A percentile compares a stretch with the other conserved stretches of the same genome.
phyloP scores from a whole-genome alignment of 225 moss, liverwort and hornwort genomes.

The Pleurozium schreberi region DNA sequence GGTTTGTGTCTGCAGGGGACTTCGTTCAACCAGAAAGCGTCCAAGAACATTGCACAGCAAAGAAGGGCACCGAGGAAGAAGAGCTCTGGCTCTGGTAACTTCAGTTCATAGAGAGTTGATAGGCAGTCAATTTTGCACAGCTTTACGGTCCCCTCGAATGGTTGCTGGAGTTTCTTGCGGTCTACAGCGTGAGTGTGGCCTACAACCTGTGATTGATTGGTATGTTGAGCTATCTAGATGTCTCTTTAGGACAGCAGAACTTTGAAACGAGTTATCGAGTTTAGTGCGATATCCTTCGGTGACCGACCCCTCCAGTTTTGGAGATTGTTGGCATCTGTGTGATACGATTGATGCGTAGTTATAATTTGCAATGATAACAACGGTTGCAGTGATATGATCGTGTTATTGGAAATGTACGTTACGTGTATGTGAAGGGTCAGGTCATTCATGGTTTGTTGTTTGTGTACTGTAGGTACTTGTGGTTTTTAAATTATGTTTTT shows the following conservation, averaged over 20 bases:
- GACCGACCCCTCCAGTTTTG: neutral
- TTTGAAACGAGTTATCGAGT: neutral
- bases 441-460: neutral
- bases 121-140: neutral
- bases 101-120: slow-evolving; percentile 4
- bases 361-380: neutral
- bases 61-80: slow-evolving; percentile 31
- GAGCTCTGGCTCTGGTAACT: neutral
- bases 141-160: neutral
- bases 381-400: neutral
- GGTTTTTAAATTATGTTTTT: neutral
- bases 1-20: slow-evolving; percentile 18
- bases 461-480: neutral
- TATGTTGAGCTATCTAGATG: neutral
- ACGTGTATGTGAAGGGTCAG: neutral
- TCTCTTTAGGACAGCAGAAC: neutral
- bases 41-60: slow-evolving; percentile 35
- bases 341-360: neutral
- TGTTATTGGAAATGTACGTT: neutral
- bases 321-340: neutral
- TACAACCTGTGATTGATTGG: neutral
- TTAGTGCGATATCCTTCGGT: neutral
- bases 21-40: slow-evolving; percentile 22
- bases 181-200: neutral
- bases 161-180: neutral